A percentile compares a stretch with the other conserved stretches of the same genome.
These are phyloP conservation scores for Dalbergia oliveri DNA, from an alignment of 306 rosid genomes.

Conservation along the genomic window DNA sequence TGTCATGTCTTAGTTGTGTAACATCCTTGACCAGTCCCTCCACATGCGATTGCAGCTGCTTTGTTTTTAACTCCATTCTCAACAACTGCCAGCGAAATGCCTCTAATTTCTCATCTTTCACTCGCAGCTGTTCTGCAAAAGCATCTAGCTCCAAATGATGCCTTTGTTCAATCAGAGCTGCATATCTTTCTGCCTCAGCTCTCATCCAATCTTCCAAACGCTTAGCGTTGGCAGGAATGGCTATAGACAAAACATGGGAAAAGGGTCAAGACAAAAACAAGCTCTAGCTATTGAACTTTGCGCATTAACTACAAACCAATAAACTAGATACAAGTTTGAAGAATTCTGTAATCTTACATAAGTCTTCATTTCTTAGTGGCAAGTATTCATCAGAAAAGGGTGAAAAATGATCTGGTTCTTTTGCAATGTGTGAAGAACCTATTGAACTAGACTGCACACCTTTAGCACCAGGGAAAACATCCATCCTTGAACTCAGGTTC, in stretches of 20 bases:
- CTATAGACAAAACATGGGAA: constrained; percentile 43
- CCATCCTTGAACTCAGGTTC: constrained; percentile 68
- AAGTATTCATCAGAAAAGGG: constrained; percentile 56
- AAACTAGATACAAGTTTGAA: constrained; percentile 1
- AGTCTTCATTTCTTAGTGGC: constrained; percentile 60
- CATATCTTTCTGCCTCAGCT: constrained; percentile 87
- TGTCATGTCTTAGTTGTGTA: constrained; percentile 75
- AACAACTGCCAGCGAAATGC: constrained; percentile 81
- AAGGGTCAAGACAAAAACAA: constrained; percentile 27
- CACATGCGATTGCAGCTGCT: constrained; percentile 77
- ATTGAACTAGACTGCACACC: constrained; percentile 55
- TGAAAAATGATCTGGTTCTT: constrained; percentile 56
- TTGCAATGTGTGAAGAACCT: constrained; percentile 61
- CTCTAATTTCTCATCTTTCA: constrained; percentile 90
- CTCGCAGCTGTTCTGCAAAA: constrained; percentile 84
- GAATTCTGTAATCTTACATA: constrained; percentile 58
- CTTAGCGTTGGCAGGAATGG: constrained; percentile 69
- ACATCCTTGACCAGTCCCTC: constrained; percentile 75
- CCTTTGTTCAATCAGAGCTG: constrained; percentile 74
- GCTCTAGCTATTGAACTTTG: constrained; percentile 22
- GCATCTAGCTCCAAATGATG: constrained; percentile 91
- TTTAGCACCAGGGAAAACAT: constrained; percentile 59
- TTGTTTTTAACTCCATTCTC: constrained; percentile 83
- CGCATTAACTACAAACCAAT: constrained; percentile 17
- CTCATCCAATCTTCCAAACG: constrained; percentile 81